Evolutionary conservation across 129 eudicot species (phyloP).

Genomic region (Artemisia tridentata): DNA sequence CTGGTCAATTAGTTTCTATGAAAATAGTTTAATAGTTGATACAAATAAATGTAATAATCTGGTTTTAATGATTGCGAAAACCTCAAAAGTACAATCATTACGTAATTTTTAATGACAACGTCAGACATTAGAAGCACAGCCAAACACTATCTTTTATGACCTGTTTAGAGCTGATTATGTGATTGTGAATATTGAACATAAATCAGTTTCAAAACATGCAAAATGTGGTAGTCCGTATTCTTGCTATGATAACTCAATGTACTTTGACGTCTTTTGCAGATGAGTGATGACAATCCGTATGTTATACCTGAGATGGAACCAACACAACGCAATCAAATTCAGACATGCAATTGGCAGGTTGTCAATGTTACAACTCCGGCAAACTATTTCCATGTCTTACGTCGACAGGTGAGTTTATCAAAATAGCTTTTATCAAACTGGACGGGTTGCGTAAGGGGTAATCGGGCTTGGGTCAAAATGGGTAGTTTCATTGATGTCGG

Average conservation of each 20-base stretch:
- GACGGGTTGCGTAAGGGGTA: no score
- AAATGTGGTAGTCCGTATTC: background rate
- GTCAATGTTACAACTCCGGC: constrained; percentile 96
- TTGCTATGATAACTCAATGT: background rate
- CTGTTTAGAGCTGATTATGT: background rate
- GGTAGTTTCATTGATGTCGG: no score
- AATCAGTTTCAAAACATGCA: background rate
- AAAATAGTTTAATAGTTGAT: no score
- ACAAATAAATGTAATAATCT: no score
- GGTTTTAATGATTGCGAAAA: no score
- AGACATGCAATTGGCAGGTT: constrained; percentile 98
- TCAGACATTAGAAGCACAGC: constrained; percentile 5
- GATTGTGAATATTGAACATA: background rate
- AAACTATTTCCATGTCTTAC: constrained; percentile 89
- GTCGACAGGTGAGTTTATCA: constrained; percentile 73
- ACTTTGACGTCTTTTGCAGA: constrained; percentile 42
- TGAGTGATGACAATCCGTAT: constrained; percentile 87
- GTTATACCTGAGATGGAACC: constrained; percentile 88
- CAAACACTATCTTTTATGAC: background rate
- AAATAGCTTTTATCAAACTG: background rate
- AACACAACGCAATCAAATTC: constrained; percentile 80
- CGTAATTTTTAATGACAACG: no score
- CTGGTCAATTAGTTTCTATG: background rate
- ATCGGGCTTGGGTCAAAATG: no score
- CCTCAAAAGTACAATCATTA: no score